A percentile compares a stretch with the other conserved stretches of the same genome.
phyloP scores from a whole-genome alignment of 2,329 filamentous ascomycete species.

The Chrysoporthe austroafricana region DNA sequence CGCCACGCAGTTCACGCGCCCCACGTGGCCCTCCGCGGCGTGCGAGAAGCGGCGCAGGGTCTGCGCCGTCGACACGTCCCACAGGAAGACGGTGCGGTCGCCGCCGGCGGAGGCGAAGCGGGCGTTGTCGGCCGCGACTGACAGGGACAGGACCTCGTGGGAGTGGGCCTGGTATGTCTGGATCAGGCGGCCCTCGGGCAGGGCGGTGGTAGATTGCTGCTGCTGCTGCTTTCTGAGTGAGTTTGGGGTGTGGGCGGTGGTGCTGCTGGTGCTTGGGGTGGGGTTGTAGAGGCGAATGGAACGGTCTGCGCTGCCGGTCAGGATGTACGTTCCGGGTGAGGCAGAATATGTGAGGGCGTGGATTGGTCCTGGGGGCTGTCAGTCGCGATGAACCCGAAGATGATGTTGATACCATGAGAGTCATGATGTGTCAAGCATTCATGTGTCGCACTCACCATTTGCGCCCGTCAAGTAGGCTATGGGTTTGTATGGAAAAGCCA shows the following conservation, averaged over 20 bases:
- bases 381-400: background rate
- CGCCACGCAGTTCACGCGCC: slow-evolving; percentile 75
- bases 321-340: slow-evolving; percentile 74
- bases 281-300: slow-evolving; percentile 87
- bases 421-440: background rate
- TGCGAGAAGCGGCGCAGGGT: slow-evolving; percentile 76
- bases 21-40: slow-evolving; percentile 62
- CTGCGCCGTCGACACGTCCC: slow-evolving; percentile 84
- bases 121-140: slow-evolving; percentile 76
- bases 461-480: slow-evolving; percentile 61
- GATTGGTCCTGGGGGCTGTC: slow-evolving; percentile 59
- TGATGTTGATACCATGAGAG: background rate
- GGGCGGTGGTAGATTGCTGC: slow-evolving; percentile 36
- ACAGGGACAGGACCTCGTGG: slow-evolving; percentile 85
- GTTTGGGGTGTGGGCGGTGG: slow-evolving; percentile 40
- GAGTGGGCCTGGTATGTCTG: slow-evolving; percentile 90
- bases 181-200: slow-evolving; percentile 66
- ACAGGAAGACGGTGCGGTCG: slow-evolving; percentile 88
- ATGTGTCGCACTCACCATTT: slow-evolving; percentile 50
- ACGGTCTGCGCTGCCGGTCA: slow-evolving; percentile 86
- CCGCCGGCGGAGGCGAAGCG: slow-evolving; percentile 87
- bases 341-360: slow-evolving; percentile 76
- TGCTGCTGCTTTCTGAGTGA: slow-evolving; percentile 38
- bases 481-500: slow-evolving; percentile 54
- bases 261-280: slow-evolving; percentile 46